Conservation (phyloP, 139 green algal genomes). For the Chlorella sp. region DNA sequence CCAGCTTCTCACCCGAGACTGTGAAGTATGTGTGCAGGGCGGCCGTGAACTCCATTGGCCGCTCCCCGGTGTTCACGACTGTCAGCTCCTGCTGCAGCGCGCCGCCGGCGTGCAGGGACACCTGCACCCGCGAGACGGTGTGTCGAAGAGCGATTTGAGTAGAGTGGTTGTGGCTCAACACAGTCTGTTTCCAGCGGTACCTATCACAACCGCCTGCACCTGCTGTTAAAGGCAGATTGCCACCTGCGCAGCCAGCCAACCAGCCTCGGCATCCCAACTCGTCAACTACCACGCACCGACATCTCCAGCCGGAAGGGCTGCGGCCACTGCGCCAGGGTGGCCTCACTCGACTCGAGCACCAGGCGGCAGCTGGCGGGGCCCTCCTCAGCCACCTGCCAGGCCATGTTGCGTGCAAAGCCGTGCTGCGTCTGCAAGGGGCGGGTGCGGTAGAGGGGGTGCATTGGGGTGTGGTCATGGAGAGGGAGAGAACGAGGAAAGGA, state of each 20-base stretch:
- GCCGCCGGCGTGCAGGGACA: constrained; percentile 7
- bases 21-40: constrained; percentile 91
- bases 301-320: constrained; percentile 65
- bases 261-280: not conserved
- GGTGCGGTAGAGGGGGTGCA: not conserved
- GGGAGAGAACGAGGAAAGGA: too few relatives aligned
- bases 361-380: constrained; percentile 35
- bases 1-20: constrained; percentile 51
- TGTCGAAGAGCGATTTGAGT: too few relatives aligned
- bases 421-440: constrained; percentile 67
- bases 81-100: constrained; percentile 36
- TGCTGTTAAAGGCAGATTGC: too few relatives aligned
- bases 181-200: too few relatives aligned
- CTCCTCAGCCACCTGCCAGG: constrained; percentile 57
- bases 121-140: too few relatives aligned
- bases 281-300: constrained; percentile 19
- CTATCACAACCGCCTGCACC: too few relatives aligned
- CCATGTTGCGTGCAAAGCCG: constrained; percentile 86
- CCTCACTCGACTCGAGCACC: constrained; percentile 19
- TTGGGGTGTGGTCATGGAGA: too few relatives aligned
- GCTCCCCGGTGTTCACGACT: constrained; percentile 39
- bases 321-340: constrained; percentile 40
- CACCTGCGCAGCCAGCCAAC: too few relatives aligned
- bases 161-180: too few relatives aligned
- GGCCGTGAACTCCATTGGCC: constrained; percentile 70